Evolutionary conservation across 1,139 yeast genomes (phyloP), one percentile per base, ranked within the genome.

Genomic region (Pichia sp.): DNA sequence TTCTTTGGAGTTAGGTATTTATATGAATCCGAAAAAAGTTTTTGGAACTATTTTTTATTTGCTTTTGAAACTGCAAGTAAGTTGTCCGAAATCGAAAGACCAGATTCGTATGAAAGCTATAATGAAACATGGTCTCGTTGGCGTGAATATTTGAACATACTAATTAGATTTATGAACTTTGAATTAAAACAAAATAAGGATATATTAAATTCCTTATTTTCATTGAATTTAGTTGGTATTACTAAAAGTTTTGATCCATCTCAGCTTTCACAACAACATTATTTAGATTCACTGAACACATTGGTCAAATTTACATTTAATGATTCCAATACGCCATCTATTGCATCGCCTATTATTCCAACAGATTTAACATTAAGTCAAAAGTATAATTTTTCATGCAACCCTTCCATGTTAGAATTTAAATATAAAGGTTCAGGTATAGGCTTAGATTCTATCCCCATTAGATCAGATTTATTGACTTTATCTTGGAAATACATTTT

Each of bases 21-120:
- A 13, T 20, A 24, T 3, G 39, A 39, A 20, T 23, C 27, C 2
- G 42, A 42, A 11, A 34, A 37, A 23, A 40, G 35, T n/a, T 15
- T 45, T 3, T 50, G 53, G 53, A 36, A 37, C 9, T 47, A 43
- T 27, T 34, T 49, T 28, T 35, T 35, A 8, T 47, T 41, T 46
- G 40, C 49, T 1, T 45, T 49, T 20, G 40, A 40, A 24, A 42
- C 47, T 29, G 40, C 48, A 2, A 45, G 46, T 22, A 37, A 34
- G 26, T 19, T 45, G 11, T 34, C 43, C 2, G 39, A 34, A n/a
- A 32, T 42, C 11, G 37, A 39, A n/a, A 37, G 38, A 13, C 19
- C 32, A 1, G 46, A 45, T 10, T 33, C 42, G 5, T 45, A 39
- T 31, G 37, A 37, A 16, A 16, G 27, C 8, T 42, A 45, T 20